Conservation (phyloP, 306 rosid genomes). For the Quercus variabilis region DNA sequence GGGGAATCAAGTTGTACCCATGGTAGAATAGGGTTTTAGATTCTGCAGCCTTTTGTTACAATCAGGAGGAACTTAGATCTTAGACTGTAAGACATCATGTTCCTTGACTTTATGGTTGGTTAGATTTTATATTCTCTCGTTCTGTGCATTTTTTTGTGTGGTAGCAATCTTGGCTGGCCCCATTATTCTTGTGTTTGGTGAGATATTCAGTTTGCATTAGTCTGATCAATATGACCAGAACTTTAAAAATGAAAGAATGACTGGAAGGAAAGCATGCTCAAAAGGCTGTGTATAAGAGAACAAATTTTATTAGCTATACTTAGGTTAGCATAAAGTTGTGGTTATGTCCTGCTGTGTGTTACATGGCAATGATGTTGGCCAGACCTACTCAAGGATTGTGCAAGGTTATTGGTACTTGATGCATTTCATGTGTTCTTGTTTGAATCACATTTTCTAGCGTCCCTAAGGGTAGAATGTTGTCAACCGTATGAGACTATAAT, state of each 20-base stretch:
- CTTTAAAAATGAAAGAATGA: background rate
- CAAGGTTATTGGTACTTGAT: no score
- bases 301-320: no score
- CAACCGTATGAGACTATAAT: no score
- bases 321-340: no score
- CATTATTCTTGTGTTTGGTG: background rate
- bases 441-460: no score
- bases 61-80: slow-evolving; percentile 23
- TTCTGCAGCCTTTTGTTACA: slow-evolving; percentile 23
- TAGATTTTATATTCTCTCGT: background rate
- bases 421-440: no score
- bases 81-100: slow-evolving; percentile 27
- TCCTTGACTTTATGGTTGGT: background rate
- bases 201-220: background rate
- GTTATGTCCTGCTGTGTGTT: no score
- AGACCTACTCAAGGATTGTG: no score
- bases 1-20: slow-evolving; percentile 22
- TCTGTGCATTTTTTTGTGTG: background rate
- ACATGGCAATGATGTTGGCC: no score
- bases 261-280: no score
- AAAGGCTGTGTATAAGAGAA: no score
- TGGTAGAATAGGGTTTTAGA: slow-evolving; percentile 48
- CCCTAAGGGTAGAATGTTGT: no score
- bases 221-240: background rate
- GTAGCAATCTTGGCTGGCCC: background rate